Conservation (phyloP, 768 basidiomycete genomes). For the Rhizopogon vinicolor region DNA sequence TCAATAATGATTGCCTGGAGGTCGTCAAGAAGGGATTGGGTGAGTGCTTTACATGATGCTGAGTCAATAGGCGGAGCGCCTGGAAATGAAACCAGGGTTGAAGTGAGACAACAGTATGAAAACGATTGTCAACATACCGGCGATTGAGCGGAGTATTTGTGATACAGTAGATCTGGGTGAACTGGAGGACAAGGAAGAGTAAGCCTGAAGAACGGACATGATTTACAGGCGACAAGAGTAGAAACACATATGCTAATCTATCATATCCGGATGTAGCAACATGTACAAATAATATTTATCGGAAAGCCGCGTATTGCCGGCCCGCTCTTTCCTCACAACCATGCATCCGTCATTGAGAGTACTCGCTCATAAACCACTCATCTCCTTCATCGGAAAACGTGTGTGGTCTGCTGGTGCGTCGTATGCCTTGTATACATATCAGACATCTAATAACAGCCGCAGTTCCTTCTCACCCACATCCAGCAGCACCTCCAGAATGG, state of each 20-base stretch:
- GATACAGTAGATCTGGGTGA: conserved; percentile 43
- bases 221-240: not conserved
- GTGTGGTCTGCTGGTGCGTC: conserved; percentile 41
- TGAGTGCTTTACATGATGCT: conserved; percentile 46
- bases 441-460: conserved; percentile 20
- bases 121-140: conserved; percentile 31
- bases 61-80: conserved; percentile 36
- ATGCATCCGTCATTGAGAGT: conserved; percentile 33
- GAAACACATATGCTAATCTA: no score
- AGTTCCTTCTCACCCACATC: conserved; percentile 50
- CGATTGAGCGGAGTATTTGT: conserved; percentile 45
- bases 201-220: conserved; percentile 3
- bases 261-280: not conserved
- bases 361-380: conserved; percentile 51
- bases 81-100: not conserved
- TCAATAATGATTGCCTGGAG: conserved; percentile 33
- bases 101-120: not conserved
- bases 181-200: conserved; percentile 34
- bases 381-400: conserved; percentile 60
- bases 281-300: conserved; percentile 3
- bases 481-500: conserved; percentile 61
- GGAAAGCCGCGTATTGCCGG: not conserved
- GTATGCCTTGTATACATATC: not conserved
- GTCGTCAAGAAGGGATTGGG: conserved; percentile 58
- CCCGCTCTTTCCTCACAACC: not conserved